These are phyloP conservation scores for Termitomyces sp. DNA, from an alignment of 768 basidiomycete species.

Conservation along the genomic window DNA sequence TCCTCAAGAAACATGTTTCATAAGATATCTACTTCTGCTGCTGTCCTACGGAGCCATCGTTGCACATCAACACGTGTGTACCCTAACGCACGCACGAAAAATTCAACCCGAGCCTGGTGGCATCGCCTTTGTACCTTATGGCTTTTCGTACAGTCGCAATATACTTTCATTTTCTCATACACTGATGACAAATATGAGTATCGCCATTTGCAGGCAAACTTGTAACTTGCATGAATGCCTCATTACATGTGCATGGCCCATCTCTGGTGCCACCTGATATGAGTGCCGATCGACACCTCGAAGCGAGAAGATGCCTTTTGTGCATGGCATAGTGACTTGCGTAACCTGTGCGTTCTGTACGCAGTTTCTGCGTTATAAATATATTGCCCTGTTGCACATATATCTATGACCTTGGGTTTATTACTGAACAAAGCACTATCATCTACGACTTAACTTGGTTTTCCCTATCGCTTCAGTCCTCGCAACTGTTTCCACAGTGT, in stretches of 20 bases:
- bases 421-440: slow-evolving; percentile 30
- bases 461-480: slow-evolving; percentile 23
- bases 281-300: slow-evolving; percentile 22
- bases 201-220: not conserved
- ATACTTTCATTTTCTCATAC: slow-evolving; percentile 7
- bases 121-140: not conserved
- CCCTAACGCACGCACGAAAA: not conserved
- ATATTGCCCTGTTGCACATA: slow-evolving; percentile 20
- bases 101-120: not conserved
- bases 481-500: slow-evolving; percentile 25
- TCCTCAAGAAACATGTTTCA: slow-evolving; percentile 12
- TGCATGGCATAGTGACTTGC: slow-evolving; percentile 16
- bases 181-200: slow-evolving; percentile 2
- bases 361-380: slow-evolving; percentile 34
- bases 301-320: slow-evolving; percentile 14
- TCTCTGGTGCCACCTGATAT: slow-evolving; percentile 4
- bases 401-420: slow-evolving; percentile 29
- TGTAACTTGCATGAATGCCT: slow-evolving; percentile 6
- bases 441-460: slow-evolving; percentile 15
- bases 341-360: slow-evolving; percentile 36
- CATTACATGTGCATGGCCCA: slow-evolving; percentile 9
- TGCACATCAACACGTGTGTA: slow-evolving; percentile 4
- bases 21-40: not conserved
- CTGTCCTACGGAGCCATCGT: not conserved
- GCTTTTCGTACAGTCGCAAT: not conserved